Evolutionary conservation across 495 filamentous ascomycete species (phyloP), one percentile per base, ranked within the genome.

Genomic region (Penicillium antarcticum): DNA sequence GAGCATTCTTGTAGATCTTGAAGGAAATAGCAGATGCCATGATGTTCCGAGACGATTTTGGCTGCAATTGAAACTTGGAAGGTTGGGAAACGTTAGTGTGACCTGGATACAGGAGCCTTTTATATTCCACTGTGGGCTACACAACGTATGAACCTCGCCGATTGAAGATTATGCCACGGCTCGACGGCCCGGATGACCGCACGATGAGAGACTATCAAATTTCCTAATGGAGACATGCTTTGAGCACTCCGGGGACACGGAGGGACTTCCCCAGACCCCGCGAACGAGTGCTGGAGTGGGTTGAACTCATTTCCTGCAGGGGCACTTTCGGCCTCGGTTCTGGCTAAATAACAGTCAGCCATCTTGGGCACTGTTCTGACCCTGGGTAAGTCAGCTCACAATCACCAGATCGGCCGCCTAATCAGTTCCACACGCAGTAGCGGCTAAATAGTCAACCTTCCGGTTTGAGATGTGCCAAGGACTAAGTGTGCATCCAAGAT

Each of bases 181-280:
- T 21, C 33, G 5, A 39, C 58, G 57, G 54, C 53, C 61, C 51
- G 54, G 45, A 45, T 16, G 45, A 33, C 61, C 61, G 61, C 17
- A 23, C 5, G 26, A 6, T 11, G 2, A 35, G 13, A 36, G 1
- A 35, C 1, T 36, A 9, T n/a, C 31, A 12, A 9, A 12, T 18
- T 53, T 57, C 56, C 57, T n/a, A 57, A 63, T 41, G 51, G 45
- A 49, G 57, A 55, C 53, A 21, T 11, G 16, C 13, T 33, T 38
- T 16, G 12, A 56, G 17, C 35, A 37, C 61, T 56, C 61, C 61
- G 61, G 34, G 58, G 61, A 62, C 61, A 64, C 61, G 61, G 61
- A 64, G 58, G 38, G 13, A 45, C 17, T 42, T 32, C 58, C 52
- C 46, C 31, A 35, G 36, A 17, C 35, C 43, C 45, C 34, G 45